Evolutionary conservation across 257 asterid species (phyloP).

Genomic region (Dorcoceras hygrometricum): DNA sequence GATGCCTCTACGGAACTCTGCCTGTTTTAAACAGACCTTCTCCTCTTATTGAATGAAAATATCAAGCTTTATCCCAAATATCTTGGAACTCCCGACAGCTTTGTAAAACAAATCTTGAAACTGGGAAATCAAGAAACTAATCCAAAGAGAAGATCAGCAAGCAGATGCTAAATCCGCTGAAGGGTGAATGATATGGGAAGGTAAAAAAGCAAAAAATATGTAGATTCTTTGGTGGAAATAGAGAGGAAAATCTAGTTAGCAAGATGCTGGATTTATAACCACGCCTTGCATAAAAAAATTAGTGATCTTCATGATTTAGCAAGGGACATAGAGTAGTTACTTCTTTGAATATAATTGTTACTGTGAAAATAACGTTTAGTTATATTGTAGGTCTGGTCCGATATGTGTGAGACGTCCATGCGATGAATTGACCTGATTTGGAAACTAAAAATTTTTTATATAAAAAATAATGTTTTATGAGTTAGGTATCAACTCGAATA

Average conservation of each 20-base stretch:
- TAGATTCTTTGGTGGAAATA: constrained; percentile 31
- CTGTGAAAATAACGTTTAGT: too few species aligned
- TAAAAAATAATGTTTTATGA: too few species aligned
- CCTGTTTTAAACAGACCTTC: constrained; percentile 27
- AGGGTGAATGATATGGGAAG: background rate
- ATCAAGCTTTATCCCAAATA: constrained; percentile 25
- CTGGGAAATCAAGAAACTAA: constrained; percentile 41
- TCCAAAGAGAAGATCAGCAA: constrained; percentile 23
- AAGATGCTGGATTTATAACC: constrained; percentile 77
- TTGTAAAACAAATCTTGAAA: constrained; percentile 25
- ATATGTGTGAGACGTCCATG: too few species aligned
- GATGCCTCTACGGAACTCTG: constrained; percentile 37
- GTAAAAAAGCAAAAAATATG: constrained; percentile 1
- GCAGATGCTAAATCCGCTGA: constrained; percentile 9
- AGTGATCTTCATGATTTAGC: constrained; percentile 52
- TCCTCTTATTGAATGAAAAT: constrained; percentile 3
- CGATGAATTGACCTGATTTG: too few species aligned
- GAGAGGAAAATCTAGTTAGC: constrained; percentile 40
- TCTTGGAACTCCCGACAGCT: constrained; percentile 28
- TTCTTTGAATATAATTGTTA: too few species aligned
- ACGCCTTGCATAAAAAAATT: constrained; percentile 73
- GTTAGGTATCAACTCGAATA: too few species aligned
- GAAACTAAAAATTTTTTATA: too few species aligned
- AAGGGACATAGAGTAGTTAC: background rate
- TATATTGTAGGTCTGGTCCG: too few species aligned